Conservation (phyloP, 2,329 filamentous ascomycete genomes). For the Penicillium sclerotiorum region DNA sequence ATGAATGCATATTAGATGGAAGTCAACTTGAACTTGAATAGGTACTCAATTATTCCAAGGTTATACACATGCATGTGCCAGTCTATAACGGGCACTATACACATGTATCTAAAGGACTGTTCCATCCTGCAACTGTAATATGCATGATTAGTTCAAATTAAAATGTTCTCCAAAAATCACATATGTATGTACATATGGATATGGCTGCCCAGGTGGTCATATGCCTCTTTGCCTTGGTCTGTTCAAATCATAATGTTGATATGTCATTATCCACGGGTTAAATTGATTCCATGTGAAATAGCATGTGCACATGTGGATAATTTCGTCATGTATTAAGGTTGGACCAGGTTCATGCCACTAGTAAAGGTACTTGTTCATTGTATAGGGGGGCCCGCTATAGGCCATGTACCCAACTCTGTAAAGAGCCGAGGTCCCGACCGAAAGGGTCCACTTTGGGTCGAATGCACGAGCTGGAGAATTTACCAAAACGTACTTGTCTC, state of each 20-base stretch:
- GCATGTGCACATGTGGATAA: constrained; percentile 27
- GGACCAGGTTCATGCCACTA: constrained; percentile 1
- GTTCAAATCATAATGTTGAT: too few relatives aligned
- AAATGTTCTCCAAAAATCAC: too few relatives aligned
- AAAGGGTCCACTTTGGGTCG: background rate
- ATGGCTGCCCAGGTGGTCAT: too few relatives aligned
- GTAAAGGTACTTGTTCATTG: constrained; percentile 13
- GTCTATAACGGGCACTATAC: too few relatives aligned
- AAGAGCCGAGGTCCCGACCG: constrained; percentile 22
- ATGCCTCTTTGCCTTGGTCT: too few relatives aligned
- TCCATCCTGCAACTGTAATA: too few relatives aligned
- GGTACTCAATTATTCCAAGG: background rate
- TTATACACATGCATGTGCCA: too few relatives aligned
- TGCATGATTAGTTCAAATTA: too few relatives aligned
- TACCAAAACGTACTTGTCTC: constrained; percentile 21
- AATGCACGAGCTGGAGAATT: constrained; percentile 9
- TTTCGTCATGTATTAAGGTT: constrained; percentile 7
- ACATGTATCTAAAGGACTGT: too few relatives aligned
- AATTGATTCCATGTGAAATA: constrained; percentile 18
- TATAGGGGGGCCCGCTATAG: background rate
- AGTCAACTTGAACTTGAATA: background rate
- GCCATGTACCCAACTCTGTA: constrained; percentile 11
- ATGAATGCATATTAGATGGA: too few relatives aligned
- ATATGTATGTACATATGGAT: too few relatives aligned
- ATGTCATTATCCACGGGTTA: too few relatives aligned